These are phyloP conservation scores for Trichoderma sp. DNA, from an alignment of 2,329 filamentous ascomycete genomes.

Conservation along the genomic window DNA sequence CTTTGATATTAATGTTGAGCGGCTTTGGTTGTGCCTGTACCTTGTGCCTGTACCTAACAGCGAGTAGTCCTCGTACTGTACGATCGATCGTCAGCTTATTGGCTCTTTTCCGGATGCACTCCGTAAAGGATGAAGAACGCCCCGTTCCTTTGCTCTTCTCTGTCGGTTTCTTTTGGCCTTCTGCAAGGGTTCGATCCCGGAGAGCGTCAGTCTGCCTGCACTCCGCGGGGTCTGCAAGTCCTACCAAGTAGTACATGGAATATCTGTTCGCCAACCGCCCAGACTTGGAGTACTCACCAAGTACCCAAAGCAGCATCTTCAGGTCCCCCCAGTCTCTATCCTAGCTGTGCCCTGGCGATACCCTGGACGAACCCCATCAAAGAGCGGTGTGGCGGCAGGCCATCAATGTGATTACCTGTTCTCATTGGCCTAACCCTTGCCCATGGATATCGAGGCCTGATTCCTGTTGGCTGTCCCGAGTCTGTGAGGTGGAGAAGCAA, in stretches of 20 bases:
- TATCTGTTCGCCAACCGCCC: neutral
- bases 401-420: neutral
- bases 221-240: neutral
- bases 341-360: neutral
- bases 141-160: neutral
- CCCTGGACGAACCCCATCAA: slow-evolving; percentile 13
- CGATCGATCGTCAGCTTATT: slow-evolving; percentile 18
- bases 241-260: neutral
- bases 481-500: slow-evolving; percentile 10
- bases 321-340: neutral
- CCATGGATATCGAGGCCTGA: neutral
- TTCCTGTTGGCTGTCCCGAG: slow-evolving; percentile 15
- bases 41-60: neutral
- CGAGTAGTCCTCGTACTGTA: neutral
- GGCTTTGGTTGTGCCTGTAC: neutral
- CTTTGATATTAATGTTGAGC: neutral
- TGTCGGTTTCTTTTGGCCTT: neutral
- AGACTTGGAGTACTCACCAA: neutral
- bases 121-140: neutral
- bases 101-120: neutral
- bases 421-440: neutral
- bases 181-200: slow-evolving; percentile 1
- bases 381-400: slow-evolving; percentile 22
- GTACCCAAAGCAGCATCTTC: neutral
- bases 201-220: neutral